These are phyloP conservation scores for Penicillium waksmanii DNA, from an alignment of 495 filamentous ascomycete species.

Conservation along the genomic window DNA sequence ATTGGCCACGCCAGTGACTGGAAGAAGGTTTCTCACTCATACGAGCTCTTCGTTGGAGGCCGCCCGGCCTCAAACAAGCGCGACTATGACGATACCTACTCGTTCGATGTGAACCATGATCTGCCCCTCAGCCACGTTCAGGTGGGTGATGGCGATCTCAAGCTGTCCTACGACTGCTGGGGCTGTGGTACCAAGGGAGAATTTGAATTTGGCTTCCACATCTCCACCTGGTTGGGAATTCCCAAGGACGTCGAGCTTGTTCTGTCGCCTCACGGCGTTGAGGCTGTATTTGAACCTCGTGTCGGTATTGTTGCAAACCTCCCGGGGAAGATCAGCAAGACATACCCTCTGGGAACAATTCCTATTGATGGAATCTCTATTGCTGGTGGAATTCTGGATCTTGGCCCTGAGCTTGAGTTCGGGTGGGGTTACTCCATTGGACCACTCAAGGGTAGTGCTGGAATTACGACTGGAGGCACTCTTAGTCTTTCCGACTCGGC, in stretches of 20 bases:
- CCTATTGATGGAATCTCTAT: constrained; percentile 39
- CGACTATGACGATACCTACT: constrained; percentile 31
- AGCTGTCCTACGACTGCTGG: constrained; percentile 26
- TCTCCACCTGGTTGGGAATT: constrained; percentile 28
- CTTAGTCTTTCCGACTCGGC: constrained; percentile 31
- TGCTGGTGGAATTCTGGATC: constrained; percentile 31
- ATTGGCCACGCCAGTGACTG: constrained; percentile 31
- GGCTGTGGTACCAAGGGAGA: constrained; percentile 36
- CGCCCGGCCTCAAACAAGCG: constrained; percentile 16
- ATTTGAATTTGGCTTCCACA: constrained; percentile 39
- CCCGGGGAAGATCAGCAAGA: constrained; percentile 25
- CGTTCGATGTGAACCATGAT: constrained; percentile 34
- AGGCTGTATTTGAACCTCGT: constrained; percentile 28
- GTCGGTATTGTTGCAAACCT: constrained; percentile 31
- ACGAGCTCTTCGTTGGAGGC: constrained; percentile 37
- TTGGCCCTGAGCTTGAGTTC: constrained; percentile 41
- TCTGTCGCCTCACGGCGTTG: constrained; percentile 34
- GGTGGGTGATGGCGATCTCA: constrained; percentile 13
- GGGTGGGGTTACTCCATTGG: constrained; percentile 30
- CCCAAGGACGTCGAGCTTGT: constrained; percentile 30
- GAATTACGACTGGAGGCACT: constrained; percentile 29
- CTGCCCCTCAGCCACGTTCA: constrained; percentile 27
- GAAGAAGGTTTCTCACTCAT: constrained; percentile 35
- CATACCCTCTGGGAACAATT: constrained; percentile 29
- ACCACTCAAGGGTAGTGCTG: constrained; percentile 31